Base-by-base conservation (phyloP, 371 early-diverging fungal species). In the Parasitella parasitica region DNA sequence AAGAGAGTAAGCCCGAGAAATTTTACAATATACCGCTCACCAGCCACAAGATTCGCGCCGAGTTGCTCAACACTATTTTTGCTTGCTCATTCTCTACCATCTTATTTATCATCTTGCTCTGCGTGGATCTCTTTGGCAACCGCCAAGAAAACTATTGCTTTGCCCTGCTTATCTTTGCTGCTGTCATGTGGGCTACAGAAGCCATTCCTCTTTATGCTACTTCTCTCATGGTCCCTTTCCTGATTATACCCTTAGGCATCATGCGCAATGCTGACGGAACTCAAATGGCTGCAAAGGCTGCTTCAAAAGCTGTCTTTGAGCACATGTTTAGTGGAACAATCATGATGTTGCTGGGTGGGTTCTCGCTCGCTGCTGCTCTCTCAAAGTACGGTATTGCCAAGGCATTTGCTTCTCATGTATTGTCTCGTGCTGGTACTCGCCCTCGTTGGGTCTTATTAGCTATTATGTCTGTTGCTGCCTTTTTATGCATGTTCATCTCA, bases 301-400 rank as follows among this genome's bases (percentile, higher is more conserved):
- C 96, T 15, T 84, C 97, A 26, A 91, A 89, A 60, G 75, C 77
- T 13, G 88, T 96, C 43, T 95, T 97, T 68, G 81, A 87, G 2
- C 86, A 92, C 55, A 98, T 98, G 98, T 98, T 97, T 66, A 89
- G 91, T 22, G 91, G 95, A 2, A 95, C 95, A 12, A 93, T 97
- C 65, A 94, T 97, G 95, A 80, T 97, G 57, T 81, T 98, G 6
- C 83, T 98, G 9, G 97, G 97, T 63, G 97, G 98, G 1, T 98
- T 98, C 77, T 81, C 96, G 1, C 82, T 98, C 16, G 98, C 97
- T 12, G 91, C 94, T 9, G 71, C 71, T 15, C 62, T 72, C 18
- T 67, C 69, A 30, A 72, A 75, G 26, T 70, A 88, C 66, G 78
- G 88, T 54, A 89, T 92, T 64, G 92, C 94, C 51, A 92, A 90